These are phyloP conservation scores for Scalesia atractyloides DNA, from an alignment of 129 eudicot species.

Conservation along the genomic window DNA sequence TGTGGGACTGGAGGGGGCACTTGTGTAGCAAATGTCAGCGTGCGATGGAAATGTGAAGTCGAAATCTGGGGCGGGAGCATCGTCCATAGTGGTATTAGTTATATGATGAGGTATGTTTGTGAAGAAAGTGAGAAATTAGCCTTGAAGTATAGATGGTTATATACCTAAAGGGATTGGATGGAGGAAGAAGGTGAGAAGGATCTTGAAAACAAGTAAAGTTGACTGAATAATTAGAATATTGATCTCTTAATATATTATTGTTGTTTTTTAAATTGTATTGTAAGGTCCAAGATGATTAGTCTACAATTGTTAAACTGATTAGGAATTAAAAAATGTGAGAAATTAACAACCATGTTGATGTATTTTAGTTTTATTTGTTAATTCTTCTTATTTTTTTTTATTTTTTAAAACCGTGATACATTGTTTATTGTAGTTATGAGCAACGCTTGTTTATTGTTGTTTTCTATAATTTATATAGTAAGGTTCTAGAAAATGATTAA, in stretches of 20 bases:
- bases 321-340: too few relatives aligned
- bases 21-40: conserved; percentile 40
- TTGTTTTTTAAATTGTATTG: too few relatives aligned
- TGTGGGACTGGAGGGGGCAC: conserved; percentile 73
- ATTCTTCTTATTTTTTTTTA: too few relatives aligned
- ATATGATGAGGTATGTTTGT: background rate
- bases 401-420: background rate
- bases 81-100: conserved; percentile 1
- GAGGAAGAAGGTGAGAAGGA: conserved; percentile 22
- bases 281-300: too few relatives aligned
- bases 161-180: background rate
- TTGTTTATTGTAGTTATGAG: background rate
- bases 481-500: too few relatives aligned
- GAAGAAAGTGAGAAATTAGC: background rate
- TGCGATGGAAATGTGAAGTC: conserved; percentile 49
- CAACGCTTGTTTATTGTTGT: background rate
- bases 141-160: conserved; percentile 18
- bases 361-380: too few relatives aligned
- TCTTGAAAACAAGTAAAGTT: conserved; percentile 17
- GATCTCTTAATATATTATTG: background rate
- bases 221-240: conserved; percentile 5
- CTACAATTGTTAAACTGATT: too few relatives aligned
- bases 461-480: too few relatives aligned
- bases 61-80: conserved; percentile 41
- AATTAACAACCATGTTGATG: too few relatives aligned